Evolutionary conservation across 2,329 filamentous ascomycete species (phyloP), one percentile per base, ranked within the genome.

Genomic region (Ceratocystiopsis brevicomis): DNA sequence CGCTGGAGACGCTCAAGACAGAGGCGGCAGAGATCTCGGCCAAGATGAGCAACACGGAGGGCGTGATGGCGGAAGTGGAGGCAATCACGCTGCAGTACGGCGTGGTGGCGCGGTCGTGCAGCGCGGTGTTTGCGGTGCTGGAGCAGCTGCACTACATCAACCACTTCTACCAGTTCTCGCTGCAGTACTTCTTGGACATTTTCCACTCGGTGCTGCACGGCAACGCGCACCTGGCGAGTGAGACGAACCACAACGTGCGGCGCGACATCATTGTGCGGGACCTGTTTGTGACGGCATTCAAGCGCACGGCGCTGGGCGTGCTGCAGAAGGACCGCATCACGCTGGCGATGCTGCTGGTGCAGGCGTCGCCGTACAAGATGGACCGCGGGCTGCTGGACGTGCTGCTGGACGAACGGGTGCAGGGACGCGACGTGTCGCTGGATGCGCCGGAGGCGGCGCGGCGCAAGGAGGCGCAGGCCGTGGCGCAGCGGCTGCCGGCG

Each of bases 91-190:
- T 81, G 52, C 81, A 94, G 60, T 98, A 98, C 69, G 82, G 81
- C 57, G 77, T 92, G 50, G 86, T 98, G 61, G 90, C 90, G 45
- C 76, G 79, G 53, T 88, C 90, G 37, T 98, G 90, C 71, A 95
- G 88, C 63, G 87, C 90, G 44, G 88, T 98, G 37, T 98, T 96
- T 59, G 86, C 92, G 32, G 83, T 98, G 14, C 68, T 98, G 48
- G 92, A 98, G 63, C 88, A 98, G 60, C 73, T 98, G 45, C 88
- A 96, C 61, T 92, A 95, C 57, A 78, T 98, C 59, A 95, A 98
- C 60, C 90, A 96, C 67, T 96, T 96, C 64, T 98, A 98, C 61
- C 92, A 96, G 59, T 98, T 98, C 69, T 98, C 90, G 35, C 71
- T 98, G 47, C 87, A 95, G 60, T 98, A 94, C 63, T 98, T 98